Evolutionary conservation across 306 rosid genomes (phyloP), one percentile per base, ranked within the genome.

Genomic region (Fragaria iinumae): DNA sequence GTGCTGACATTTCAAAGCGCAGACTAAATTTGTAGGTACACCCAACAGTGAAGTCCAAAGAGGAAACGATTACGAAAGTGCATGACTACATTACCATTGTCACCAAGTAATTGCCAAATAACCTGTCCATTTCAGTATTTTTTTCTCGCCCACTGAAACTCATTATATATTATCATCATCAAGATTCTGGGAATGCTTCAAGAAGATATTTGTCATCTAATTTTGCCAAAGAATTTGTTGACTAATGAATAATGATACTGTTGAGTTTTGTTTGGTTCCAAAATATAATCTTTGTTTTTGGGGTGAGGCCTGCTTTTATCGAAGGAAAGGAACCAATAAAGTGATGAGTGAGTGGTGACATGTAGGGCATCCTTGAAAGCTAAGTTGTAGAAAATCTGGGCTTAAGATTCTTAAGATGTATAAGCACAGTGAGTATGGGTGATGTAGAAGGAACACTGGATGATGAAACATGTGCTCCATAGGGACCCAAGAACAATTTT

Each of bases 301-400:
- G 11, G 44, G 43, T 17, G 25, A 66, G 70, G 70, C 27, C 5
- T 7, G 48, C 18, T 32, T 6, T 13, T 9, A 29, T 11, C 50
- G 14, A 67, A 52, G 66, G 70, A 62, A 73, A 12, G 39, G 74
- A 56, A 44, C 53, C 23, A 41, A 43, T n/a, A 3, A 53, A 50
- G 52, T 9, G 32, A 11, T 5, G 3, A 34, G 20, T 32, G 64
- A 66, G 49, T 57, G 25, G 65, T 74, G 55, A 74, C 75, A 17
- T 45, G 45, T 73, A 55, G 63, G 74, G 83, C 17, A 72, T 8
- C 14, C 34, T 16, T 65, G 57, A 44, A 59, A 74, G 32, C 45
- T 44, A 3, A 44, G 69, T 25, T 3, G 23, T 14, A 25, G 4
- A 18, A 43, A 39, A 23, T 73, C 32, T 38, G 25, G 43, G 66